A percentile compares a stretch with the other conserved stretches of the same genome.
These are phyloP conservation scores for Anethum foeniculum DNA, from an alignment of 140 eudicot genomes.

Conservation along the genomic window DNA sequence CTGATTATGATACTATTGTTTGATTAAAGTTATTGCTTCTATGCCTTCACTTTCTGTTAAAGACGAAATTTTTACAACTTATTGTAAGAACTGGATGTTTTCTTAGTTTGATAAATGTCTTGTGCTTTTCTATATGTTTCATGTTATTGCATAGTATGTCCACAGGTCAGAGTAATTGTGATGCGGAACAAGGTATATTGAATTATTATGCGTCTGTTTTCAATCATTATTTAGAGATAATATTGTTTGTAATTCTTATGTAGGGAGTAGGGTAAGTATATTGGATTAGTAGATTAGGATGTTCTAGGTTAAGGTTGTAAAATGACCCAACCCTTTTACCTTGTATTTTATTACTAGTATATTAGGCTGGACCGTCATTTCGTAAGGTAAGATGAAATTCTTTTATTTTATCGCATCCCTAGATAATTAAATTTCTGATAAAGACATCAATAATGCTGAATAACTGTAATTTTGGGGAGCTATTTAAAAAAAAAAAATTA, in stretches of 20 bases:
- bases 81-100: neutral
- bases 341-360: neutral
- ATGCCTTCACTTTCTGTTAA: neutral
- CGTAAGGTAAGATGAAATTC: neutral
- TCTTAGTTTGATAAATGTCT: neutral
- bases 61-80: neutral
- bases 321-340: neutral
- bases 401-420: neutral
- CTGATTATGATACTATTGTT: neutral
- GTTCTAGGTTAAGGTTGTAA: neutral
- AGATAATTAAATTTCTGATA: neutral
- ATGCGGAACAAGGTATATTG: neutral
- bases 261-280: neutral
- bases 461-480: neutral
- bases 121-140: neutral
- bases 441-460: neutral
- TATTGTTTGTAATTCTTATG: neutral
- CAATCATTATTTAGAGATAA: neutral
- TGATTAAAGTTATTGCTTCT: neutral
- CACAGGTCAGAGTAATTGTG: neutral
- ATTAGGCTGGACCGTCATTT: neutral
- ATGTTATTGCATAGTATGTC: neutral
- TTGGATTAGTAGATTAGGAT: neutral
- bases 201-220: neutral
- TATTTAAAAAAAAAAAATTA: neutral